These are phyloP conservation scores for Verticillium albo-atrum DNA, from an alignment of 2,329 filamentous ascomycete genomes.

Conservation along the genomic window DNA sequence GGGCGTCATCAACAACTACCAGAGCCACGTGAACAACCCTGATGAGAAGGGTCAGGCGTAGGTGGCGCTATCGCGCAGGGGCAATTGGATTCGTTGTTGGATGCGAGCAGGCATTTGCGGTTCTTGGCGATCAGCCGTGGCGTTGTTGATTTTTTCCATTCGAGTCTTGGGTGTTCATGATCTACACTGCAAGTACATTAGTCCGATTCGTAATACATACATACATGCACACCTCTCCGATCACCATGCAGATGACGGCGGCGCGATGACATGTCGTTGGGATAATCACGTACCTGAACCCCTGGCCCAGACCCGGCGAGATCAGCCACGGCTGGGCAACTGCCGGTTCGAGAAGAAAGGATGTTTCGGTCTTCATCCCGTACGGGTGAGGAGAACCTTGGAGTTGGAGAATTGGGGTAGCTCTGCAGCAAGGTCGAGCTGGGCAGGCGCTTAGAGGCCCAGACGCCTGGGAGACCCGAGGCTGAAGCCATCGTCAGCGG, in stretches of 20 bases:
- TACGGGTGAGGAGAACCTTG: background rate
- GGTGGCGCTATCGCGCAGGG: background rate
- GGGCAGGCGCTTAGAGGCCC: background rate
- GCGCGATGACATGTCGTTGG: background rate
- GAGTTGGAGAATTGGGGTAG: background rate
- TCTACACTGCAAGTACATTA: background rate
- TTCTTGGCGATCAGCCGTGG: background rate
- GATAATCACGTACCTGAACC: background rate
- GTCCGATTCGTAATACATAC: background rate
- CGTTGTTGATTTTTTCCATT: background rate
- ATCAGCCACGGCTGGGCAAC: background rate
- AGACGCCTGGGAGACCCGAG: background rate
- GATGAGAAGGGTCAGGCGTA: constrained; percentile 17
- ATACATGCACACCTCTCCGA: background rate
- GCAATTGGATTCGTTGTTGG: background rate
- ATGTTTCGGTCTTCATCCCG: background rate
- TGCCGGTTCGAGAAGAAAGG: background rate
- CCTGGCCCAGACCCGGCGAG: background rate
- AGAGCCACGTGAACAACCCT: constrained; percentile 29
- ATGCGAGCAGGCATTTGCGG: background rate
- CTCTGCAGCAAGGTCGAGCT: background rate
- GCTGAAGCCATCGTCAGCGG: background rate
- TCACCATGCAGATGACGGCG: background rate
- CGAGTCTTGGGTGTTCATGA: background rate
- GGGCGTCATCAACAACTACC: constrained; percentile 43